These are phyloP conservation scores for Leptodermis oblonga DNA, from an alignment of 257 asterid genomes.

Conservation along the genomic window DNA sequence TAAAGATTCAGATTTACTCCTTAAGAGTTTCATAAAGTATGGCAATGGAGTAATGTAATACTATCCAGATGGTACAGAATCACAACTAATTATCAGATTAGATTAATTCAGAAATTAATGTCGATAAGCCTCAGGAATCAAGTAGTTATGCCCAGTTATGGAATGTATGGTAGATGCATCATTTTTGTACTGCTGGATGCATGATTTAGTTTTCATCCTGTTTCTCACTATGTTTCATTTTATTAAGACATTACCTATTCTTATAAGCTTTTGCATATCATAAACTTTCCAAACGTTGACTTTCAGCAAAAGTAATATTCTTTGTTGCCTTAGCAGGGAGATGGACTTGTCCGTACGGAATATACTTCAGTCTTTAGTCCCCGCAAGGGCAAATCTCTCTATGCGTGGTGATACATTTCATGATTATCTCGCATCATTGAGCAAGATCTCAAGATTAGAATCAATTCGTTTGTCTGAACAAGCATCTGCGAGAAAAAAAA, in stretches of 20 bases:
- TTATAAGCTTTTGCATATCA: neutral
- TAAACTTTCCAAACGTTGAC: neutral
- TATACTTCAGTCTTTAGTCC: conserved; percentile 54
- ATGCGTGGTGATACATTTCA: conserved; percentile 61
- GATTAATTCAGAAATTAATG: neutral
- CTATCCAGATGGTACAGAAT: neutral
- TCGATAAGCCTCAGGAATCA: neutral
- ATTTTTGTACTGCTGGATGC: neutral
- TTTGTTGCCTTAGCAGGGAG: conserved; percentile 37
- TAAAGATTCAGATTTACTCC: neutral
- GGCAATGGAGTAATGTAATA: neutral
- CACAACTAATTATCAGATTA: neutral
- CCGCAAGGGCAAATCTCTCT: conserved; percentile 54
- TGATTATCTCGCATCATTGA: conserved; percentile 72
- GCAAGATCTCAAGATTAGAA: conserved; percentile 81
- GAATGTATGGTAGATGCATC: neutral
- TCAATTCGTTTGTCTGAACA: conserved; percentile 45
- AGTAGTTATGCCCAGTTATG: neutral
- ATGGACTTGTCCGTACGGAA: conserved; percentile 29
- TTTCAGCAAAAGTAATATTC: conserved; percentile 8
- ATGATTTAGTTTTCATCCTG: neutral
- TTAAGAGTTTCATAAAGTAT: neutral
- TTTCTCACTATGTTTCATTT: neutral
- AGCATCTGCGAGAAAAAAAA: conserved; percentile 32
- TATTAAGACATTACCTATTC: neutral